phyloP scores from a whole-genome alignment of 2,329 filamentous ascomycete species.

The Daldinia sp. region DNA sequence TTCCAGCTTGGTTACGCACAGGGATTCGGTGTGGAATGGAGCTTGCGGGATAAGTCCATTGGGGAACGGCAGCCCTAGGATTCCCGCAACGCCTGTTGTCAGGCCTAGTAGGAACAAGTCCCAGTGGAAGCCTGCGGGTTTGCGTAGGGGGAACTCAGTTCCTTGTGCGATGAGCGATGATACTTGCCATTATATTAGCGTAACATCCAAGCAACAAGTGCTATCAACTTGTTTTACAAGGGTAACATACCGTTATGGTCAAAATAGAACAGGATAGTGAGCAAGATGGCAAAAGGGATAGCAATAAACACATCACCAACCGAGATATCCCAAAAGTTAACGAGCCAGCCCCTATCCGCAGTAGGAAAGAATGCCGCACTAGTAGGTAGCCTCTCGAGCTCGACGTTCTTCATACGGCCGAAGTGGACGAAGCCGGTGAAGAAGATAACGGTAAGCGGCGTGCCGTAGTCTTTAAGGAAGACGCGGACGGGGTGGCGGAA shows the following conservation, averaged over 20 bases:
- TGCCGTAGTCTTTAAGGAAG: constrained; percentile 91
- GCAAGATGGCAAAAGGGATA: constrained; percentile 84
- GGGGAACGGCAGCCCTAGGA: constrained; percentile 82
- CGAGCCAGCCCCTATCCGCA: constrained; percentile 77
- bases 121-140: constrained; percentile 88
- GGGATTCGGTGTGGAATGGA: constrained; percentile 82
- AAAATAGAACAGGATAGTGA: constrained; percentile 90
- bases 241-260: constrained; percentile 79
- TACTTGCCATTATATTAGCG: constrained; percentile 60
- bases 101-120: constrained; percentile 84
- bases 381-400: constrained; percentile 79
- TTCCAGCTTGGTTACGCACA: constrained; percentile 75
- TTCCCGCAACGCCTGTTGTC: constrained; percentile 79
- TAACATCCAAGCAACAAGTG: background rate
- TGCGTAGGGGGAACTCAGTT: constrained; percentile 83
- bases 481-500: constrained; percentile 82
- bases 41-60: constrained; percentile 88
- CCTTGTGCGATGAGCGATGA: constrained; percentile 86
- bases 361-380: constrained; percentile 85
- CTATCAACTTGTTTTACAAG: background rate
- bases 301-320: constrained; percentile 83
- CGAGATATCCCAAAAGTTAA: constrained; percentile 83
- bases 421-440: constrained; percentile 92
- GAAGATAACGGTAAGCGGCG: constrained; percentile 84
- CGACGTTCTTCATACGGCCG: constrained; percentile 80